Evolutionary conservation across 495 filamentous ascomycete species (phyloP).

Genomic region (Aspergillus haitiensis): DNA sequence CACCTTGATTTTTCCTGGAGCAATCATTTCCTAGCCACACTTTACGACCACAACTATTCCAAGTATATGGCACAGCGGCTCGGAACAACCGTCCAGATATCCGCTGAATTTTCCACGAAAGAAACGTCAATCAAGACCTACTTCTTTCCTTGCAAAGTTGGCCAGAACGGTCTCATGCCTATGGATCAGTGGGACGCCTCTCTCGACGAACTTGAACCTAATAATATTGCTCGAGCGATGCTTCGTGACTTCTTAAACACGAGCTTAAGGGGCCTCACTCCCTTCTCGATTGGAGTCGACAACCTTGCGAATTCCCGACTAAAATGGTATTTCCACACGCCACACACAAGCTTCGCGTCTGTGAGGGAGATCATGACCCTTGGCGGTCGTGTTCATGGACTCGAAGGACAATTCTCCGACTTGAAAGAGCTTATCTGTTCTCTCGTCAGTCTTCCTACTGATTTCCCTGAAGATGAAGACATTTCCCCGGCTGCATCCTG

Average conservation of each 20-base stretch:
- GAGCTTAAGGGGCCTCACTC: background rate
- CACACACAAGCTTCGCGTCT: background rate
- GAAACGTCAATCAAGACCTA: background rate
- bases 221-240: background rate
- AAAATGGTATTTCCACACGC: background rate
- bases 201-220: background rate
- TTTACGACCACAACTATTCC: background rate
- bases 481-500: background rate
- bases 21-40: background rate
- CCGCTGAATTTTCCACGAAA: background rate
- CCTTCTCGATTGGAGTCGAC: background rate
- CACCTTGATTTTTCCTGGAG: background rate
- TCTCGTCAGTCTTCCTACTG: background rate
- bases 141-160: background rate
- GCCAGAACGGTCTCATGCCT: background rate
- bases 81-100: background rate
- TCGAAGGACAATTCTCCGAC: background rate
- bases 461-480: background rate
- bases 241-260: background rate
- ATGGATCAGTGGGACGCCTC: background rate
- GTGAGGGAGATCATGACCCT: conserved; percentile 1
- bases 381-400: background rate
- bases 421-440: background rate
- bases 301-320: background rate
- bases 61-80: background rate